phyloP scores from a whole-genome alignment of 768 basidiomycete genomes.

The Leccinum imitatum region DNA sequence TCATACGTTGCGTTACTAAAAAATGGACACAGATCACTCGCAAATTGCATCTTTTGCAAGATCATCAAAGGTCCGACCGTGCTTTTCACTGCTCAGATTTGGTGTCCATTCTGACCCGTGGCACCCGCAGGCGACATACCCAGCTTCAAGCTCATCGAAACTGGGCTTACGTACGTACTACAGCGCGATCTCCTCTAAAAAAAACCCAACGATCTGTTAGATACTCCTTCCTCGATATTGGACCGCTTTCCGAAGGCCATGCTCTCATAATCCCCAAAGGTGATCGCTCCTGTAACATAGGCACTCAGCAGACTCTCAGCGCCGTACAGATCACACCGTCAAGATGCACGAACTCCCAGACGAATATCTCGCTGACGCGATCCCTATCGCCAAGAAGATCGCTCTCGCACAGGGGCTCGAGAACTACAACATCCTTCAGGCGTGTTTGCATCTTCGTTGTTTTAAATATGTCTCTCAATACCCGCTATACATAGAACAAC shows the following conservation, averaged over 20 bases:
- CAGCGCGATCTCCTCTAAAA: neutral
- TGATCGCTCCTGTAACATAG: conserved; percentile 29
- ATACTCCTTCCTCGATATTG: conserved; percentile 90
- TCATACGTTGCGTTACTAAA: neutral
- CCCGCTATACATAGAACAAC: conserved; percentile 52
- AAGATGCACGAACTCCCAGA: conserved; percentile 90
- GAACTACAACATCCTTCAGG: conserved; percentile 87
- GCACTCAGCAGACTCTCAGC: neutral
- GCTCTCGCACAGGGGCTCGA: conserved; percentile 69
- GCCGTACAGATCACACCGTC: conserved; percentile 67
- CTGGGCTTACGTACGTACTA: conserved; percentile 58
- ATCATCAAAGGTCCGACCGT: conserved; percentile 74
- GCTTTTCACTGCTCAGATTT: neutral
- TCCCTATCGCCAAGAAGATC: conserved; percentile 87
- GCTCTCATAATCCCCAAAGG: conserved; percentile 93
- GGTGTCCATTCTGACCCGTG: neutral
- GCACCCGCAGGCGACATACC: conserved; percentile 76
- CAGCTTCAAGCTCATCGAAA: conserved; percentile 81
- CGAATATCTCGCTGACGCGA: conserved; percentile 70
- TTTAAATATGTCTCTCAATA: neutral
- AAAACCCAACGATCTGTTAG: conserved; percentile 33
- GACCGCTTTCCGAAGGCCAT: conserved; percentile 88
- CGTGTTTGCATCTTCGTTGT: conserved; percentile 13
- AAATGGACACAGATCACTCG: conserved; percentile 44
- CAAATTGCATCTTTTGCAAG: conserved; percentile 89